Evolutionary conservation across 2,329 filamentous ascomycete genomes (phyloP).

Genomic region (Fusarium nelsonii): DNA sequence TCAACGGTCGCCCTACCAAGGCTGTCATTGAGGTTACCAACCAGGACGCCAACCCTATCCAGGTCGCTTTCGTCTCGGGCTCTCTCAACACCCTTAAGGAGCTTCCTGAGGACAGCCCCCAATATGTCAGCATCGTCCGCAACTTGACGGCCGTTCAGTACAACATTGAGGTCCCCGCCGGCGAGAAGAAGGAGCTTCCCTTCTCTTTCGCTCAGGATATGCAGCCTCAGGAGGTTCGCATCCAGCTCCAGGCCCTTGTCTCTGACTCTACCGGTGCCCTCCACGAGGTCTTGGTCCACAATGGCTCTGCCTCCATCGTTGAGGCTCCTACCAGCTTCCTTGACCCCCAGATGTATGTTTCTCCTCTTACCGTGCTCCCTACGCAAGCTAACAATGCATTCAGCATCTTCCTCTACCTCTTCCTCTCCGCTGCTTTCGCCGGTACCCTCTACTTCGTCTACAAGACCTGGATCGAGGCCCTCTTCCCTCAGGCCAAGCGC

Average conservation of each 20-base stretch:
- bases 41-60: slow-evolving; percentile 80
- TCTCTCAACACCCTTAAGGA: slow-evolving; percentile 71
- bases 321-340: slow-evolving; percentile 92
- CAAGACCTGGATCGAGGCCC: slow-evolving; percentile 95
- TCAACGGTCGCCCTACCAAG: slow-evolving; percentile 90
- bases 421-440: slow-evolving; percentile 82
- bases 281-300: slow-evolving; percentile 84
- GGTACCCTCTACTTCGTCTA: slow-evolving; percentile 96
- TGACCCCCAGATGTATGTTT: slow-evolving; percentile 90
- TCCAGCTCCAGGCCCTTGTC: slow-evolving; percentile 83
- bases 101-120: slow-evolving; percentile 60
- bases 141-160: slow-evolving; percentile 87
- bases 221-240: slow-evolving; percentile 87
- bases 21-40: slow-evolving; percentile 87
- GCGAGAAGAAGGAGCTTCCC: slow-evolving; percentile 79
- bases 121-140: slow-evolving; percentile 73
- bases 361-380: background rate
- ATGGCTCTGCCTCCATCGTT: slow-evolving; percentile 86
- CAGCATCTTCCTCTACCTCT: slow-evolving; percentile 97
- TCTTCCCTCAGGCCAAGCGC: slow-evolving; percentile 92
- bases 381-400: slow-evolving; percentile 46
- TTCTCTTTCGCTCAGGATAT: slow-evolving; percentile 92
- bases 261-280: slow-evolving; percentile 73
- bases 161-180: slow-evolving; percentile 78
- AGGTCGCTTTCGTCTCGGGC: slow-evolving; percentile 81